Percentiles rank a stretch among this genome's conserved stretches.
Evolutionary conservation across 2,329 filamentous ascomycete genomes (phyloP).

Genomic region (Ophiocordyceps australis): DNA sequence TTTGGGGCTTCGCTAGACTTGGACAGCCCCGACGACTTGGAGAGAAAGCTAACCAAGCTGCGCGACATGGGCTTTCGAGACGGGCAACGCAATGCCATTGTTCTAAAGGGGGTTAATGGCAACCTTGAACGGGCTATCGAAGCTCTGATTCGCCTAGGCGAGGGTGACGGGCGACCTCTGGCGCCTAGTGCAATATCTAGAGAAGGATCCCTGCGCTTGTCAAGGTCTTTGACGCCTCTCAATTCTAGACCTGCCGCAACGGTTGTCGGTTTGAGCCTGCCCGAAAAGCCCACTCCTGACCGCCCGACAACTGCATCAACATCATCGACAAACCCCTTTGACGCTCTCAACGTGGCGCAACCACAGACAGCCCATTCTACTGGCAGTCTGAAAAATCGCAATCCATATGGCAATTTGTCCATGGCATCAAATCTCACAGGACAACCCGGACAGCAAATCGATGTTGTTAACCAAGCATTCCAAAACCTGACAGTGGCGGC

Average conservation of each 20-base stretch:
- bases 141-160: conserved; percentile 65
- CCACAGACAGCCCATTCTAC: conserved; percentile 49
- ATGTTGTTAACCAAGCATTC: conserved; percentile 47
- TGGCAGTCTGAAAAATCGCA: conserved; percentile 38
- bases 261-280: conserved; percentile 14
- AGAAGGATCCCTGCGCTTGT: conserved; percentile 26
- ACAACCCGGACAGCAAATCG: conserved; percentile 18
- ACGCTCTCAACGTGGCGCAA: conserved; percentile 33
- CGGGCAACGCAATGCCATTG: conserved; percentile 59
- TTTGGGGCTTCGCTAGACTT: conserved; percentile 52
- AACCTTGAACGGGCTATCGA: conserved; percentile 79
- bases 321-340: conserved; percentile 50
- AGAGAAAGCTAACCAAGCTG: conserved; percentile 59
- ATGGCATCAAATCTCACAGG: conserved; percentile 53
- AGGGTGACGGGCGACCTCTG: conserved; percentile 33
- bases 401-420: conserved; percentile 26
- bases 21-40: conserved; percentile 38
- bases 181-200: conserved; percentile 19
- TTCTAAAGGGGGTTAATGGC: conserved; percentile 68
- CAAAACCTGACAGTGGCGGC: conserved; percentile 59
- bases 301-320: conserved; percentile 21
- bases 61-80: conserved; percentile 88
- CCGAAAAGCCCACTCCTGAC: conserved; percentile 10
- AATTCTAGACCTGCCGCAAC: conserved; percentile 15
- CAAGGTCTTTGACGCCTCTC: conserved; percentile 36